Evolutionary conservation across 768 basidiomycete species (phyloP), one percentile per base, ranked within the genome.

Genomic region (Clavaria fumosa): DNA sequence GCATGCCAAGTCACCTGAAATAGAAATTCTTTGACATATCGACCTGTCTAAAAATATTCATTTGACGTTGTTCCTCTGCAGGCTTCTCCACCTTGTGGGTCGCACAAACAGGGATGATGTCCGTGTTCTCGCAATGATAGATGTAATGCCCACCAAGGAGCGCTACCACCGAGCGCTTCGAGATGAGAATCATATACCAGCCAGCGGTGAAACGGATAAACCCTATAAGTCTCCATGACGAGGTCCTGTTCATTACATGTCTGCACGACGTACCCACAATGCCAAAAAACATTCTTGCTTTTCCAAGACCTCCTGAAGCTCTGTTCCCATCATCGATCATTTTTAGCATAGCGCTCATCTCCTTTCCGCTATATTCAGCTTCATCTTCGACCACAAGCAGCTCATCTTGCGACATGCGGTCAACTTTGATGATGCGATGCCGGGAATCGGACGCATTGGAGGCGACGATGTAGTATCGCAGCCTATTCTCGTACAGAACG

Each of bases 11-110:
- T 23, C 45, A 86, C 86, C 85, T 90, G 59, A 96, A 96, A 60
- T 96, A 99, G 54, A 97, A 97, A 61, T 97, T 96, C 61, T 96
- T 96, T n/a, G 82, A 79, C 69, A 97, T 75, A 51, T 99, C 93
- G 1, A 96, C 90, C 55, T 91, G 86, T 53, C 89, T 90, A 64
- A 97, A 99, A 6, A 84, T 72, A 42, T 75, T 79, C 62, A 91
- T 74, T 23, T 90, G 65, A 6, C 86, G 75, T 49, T 83, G 81
- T 51, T 97, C 91, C 50, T 95, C 89, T 0, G 82, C 66, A 0
- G 80, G 79, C 46, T 82, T 81, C 31, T 95, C 93, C 14, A 88
- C 57, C 59, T 80, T 89, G 59, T 80, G 85, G 38, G 73, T 81
- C 48, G 70, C 70, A 12, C 71, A 70, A 19, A 96, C 64, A 2